Evolutionary conservation across 148 eudicot genomes (phyloP).

Genomic region (Cornus controversa): DNA sequence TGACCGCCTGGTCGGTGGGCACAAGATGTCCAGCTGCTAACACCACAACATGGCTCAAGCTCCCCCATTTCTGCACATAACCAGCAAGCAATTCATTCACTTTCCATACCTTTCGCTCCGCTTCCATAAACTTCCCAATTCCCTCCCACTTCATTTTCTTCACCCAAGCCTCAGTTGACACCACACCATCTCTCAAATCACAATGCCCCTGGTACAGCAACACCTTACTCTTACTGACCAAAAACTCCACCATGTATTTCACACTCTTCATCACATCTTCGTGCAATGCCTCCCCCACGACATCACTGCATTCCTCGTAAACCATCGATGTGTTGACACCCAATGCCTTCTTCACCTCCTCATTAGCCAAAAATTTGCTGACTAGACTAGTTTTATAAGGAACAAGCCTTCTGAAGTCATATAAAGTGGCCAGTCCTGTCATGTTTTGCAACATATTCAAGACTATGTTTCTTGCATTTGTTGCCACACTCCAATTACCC

Average conservation of each 20-base stretch:
- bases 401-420: slow-evolving; percentile 51
- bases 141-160: slow-evolving; percentile 71
- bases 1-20: slow-evolving; percentile 70
- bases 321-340: slow-evolving; percentile 41
- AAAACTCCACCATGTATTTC: slow-evolving; percentile 65
- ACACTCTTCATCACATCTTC: slow-evolving; percentile 93
- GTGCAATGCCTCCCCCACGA: slow-evolving; percentile 38
- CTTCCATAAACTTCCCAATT: slow-evolving; percentile 39
- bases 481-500: slow-evolving; percentile 59
- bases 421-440: slow-evolving; percentile 86
- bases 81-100: slow-evolving; percentile 68
- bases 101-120: slow-evolving; percentile 75
- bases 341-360: slow-evolving; percentile 48
- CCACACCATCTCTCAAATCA: slow-evolving; percentile 81
- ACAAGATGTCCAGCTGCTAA: slow-evolving; percentile 85
- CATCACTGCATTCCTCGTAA: slow-evolving; percentile 57
- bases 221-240: slow-evolving; percentile 55
- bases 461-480: slow-evolving; percentile 43
- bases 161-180: slow-evolving; percentile 73
- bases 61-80: slow-evolving; percentile 81
- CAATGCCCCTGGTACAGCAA: slow-evolving; percentile 71
- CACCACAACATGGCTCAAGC: slow-evolving; percentile 73
- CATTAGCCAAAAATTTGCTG: slow-evolving; percentile 30
- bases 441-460: slow-evolving; percentile 37
- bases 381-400: slow-evolving; percentile 54